Evolutionary conservation across 208 protist genomes (phyloP).

Genomic region (Crithidia sp.): DNA sequence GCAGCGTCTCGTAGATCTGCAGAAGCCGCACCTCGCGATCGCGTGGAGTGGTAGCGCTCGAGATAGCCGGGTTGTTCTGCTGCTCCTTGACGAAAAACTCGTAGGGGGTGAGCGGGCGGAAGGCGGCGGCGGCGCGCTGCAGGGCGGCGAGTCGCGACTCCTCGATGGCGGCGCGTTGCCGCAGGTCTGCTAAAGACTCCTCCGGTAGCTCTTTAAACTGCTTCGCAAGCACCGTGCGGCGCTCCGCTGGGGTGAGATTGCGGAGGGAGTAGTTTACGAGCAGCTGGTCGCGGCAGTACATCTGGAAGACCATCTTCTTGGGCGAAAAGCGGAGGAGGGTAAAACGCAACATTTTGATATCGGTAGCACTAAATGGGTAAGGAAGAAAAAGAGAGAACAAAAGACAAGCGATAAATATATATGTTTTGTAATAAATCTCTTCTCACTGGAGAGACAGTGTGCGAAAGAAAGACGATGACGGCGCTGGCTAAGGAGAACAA

Average conservation of each 20-base stretch:
- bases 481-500: no score
- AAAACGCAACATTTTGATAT: constrained; percentile 37
- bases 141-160: constrained; percentile 26
- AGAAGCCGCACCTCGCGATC: constrained; percentile 61
- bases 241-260: constrained; percentile 43
- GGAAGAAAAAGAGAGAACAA: not conserved
- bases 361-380: not conserved
- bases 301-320: constrained; percentile 44
- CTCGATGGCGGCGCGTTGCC: constrained; percentile 36
- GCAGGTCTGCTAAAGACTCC: constrained; percentile 36
- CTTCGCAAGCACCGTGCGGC: constrained; percentile 37
- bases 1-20: constrained; percentile 72
- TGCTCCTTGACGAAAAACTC: constrained; percentile 75
- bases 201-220: constrained; percentile 52
- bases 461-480: no score
- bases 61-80: constrained; percentile 57
- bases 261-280: constrained; percentile 46
- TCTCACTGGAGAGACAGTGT: no score
- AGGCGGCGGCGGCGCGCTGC: constrained; percentile 15
- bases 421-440: no score
- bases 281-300: constrained; percentile 64
- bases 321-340: constrained; percentile 11
- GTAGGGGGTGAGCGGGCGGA: constrained; percentile 45
- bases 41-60: constrained; percentile 38
- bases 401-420: not conserved